Base-by-base conservation (phyloP, 2,329 filamentous ascomycete species). In the Nemania bipapillata region DNA sequence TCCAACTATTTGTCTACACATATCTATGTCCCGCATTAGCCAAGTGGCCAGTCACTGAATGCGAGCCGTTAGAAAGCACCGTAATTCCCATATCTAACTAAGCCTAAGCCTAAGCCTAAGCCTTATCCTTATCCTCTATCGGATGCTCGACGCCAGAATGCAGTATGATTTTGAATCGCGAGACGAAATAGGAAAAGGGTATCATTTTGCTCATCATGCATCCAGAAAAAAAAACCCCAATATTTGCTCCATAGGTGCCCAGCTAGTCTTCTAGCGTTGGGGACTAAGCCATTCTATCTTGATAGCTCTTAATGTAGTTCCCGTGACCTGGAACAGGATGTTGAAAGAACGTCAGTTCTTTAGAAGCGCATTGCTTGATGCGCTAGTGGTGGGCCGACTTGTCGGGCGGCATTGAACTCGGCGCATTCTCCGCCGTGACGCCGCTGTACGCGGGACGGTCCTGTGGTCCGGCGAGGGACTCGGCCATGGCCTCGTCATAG, bases 401-500 rank as follows among this genome's bases (percentile, higher is more conserved):
- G 63, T 76, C 76, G 11, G 73, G 54, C 1, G 77, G 77, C 76
- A 78, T 81, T 54, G 83, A 82, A 56, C 85, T 87, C 0, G 87
- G 86, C 42, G 82, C 86, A 74, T 89, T 87, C 77, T 88, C 87
- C 64, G 88, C 86, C 50, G 87, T 89, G 26, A 89, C 85, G 1
- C 88, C 88, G 69, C 86, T 89, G 77, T 92, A 94, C 15, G 88
- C 89, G 30, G 90, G 89, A 74, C 94, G 85, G 28, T 90, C 77
- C 47, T 80, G 77, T 1, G 93, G 92, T 40, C 88, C 90, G 0
- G 83, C 80, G 70, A 96, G 81, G 66, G 90, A 88, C 72, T 92
- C 90, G 6, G 93, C 94, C 81, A 97, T 90, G 12, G 93, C 94
- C 80, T 97, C 94, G 80, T 97, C 94, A 77, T 98, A 98, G 76